Evolutionary conservation across 352 stramenopile species (phyloP).

Genomic region (Globisporangium sylvaticum): DNA sequence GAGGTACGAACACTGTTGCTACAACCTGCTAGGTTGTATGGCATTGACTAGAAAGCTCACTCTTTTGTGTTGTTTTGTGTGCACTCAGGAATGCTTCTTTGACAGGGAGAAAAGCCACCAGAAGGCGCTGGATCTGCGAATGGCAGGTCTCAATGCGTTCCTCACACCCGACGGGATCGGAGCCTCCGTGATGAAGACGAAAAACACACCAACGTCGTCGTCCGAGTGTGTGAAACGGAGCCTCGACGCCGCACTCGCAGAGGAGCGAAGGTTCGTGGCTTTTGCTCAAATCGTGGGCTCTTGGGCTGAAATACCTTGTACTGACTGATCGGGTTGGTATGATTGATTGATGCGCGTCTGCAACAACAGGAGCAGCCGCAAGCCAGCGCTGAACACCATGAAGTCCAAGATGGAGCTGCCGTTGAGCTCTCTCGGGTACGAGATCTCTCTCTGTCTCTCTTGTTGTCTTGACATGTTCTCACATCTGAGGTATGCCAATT

Average conservation of each 20-base stretch:
- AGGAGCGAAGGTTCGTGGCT: slow-evolving; percentile 9
- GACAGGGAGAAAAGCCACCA: slow-evolving; percentile 20
- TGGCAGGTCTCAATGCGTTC: slow-evolving; percentile 10
- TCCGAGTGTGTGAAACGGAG: slow-evolving; percentile 27
- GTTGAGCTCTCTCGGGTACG: slow-evolving; percentile 37
- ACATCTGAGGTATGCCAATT: no score
- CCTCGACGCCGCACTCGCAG: slow-evolving; percentile 24
- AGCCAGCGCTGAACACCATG: slow-evolving; percentile 5
- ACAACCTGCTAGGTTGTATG: background rate
- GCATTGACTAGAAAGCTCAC: background rate
- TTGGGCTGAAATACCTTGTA: no score
- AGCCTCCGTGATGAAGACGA: slow-evolving; percentile 22
- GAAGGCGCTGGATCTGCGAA: slow-evolving; percentile 13
- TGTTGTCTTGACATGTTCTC: background rate
- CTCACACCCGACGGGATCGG: slow-evolving; percentile 21
- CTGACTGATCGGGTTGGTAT: no score
- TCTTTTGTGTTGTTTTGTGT: background rate
- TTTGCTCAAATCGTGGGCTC: no score
- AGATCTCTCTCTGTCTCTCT: background rate
- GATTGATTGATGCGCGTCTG: background rate
- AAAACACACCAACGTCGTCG: slow-evolving; percentile 1
- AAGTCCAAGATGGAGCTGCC: slow-evolving; percentile 51
- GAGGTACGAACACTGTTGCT: slow-evolving; percentile 23
- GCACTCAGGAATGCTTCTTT: slow-evolving; percentile 16
- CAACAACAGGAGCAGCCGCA: slow-evolving; percentile 13